Base-by-base conservation (phyloP, 257 asterid species). In the Cinchona pubescens region DNA sequence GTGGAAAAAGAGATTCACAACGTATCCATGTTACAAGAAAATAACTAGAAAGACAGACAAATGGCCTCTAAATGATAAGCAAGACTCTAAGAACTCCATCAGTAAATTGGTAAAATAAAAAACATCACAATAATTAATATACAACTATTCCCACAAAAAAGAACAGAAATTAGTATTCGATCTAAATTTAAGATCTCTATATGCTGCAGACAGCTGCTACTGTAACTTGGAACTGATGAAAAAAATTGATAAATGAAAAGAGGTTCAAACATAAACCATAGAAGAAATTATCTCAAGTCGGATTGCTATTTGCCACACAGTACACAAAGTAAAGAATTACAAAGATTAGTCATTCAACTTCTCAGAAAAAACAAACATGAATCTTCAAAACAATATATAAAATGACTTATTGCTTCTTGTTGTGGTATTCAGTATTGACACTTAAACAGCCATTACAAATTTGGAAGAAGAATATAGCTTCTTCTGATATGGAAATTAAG, bases 401-500 rank as follows among this genome's bases (percentile, higher is more conserved):
- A 37, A 23, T 67, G 30, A 30, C 4, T 18, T 48, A 8, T 21
- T 51, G 23, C 34, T 23, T 71, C n/a, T 23, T 71, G 30, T 35
- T 16, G 15, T 40, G 51, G 48, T 43, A 56, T 2, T n/a, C n/a
- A n/a, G n/a, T n/a, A n/a, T 34, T 56, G 58, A 58, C 40, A 56
- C 10, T 63, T n/a, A 53, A 71, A 27, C 7, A 15, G 13, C 55
- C 25, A 2, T 43, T n/a, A n/a, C 14, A 23, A 10, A 42, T 13
- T 27, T 25, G 51, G 34, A 75, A 64, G 34, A 49, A 12, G 21
- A 49, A 15, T 6, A 7, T 70, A 14, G 29, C 12, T 49, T 55
- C 65, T 34, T 46, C 37, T 61, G 19, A 55, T 25, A 30, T 62
- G 67, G 67, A 27, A 79, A 79, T 58, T 38, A 78, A 15, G 75